Evolutionary conservation across 805 yeast genomes (phyloP).

Genomic region (Hanseniaspora vineae): DNA sequence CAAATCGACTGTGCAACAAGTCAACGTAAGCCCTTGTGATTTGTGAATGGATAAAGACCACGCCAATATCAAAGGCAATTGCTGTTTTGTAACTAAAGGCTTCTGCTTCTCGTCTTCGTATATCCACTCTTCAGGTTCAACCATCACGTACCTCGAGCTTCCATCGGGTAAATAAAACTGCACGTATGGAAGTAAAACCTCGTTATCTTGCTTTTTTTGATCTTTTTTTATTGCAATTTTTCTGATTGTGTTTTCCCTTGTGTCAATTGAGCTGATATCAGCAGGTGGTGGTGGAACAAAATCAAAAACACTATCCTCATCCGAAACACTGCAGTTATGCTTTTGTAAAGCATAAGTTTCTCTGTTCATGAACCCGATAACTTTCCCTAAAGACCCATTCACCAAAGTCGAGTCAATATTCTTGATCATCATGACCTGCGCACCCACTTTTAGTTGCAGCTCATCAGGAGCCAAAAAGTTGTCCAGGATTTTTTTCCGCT

Average conservation of each 20-base stretch:
- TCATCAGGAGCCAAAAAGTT: constrained; percentile 43
- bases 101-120: constrained; percentile 61
- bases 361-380: constrained; percentile 43
- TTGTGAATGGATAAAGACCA: constrained; percentile 96
- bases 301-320: background rate
- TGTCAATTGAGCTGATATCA: constrained; percentile 11
- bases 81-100: constrained; percentile 59
- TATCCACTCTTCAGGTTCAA: constrained; percentile 73
- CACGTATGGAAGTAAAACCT: constrained; percentile 49
- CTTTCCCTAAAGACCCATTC: constrained; percentile 67
- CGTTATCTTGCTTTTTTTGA: constrained; percentile 28
- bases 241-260: constrained; percentile 31
- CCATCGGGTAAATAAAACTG: constrained; percentile 64
- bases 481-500: constrained; percentile 32
- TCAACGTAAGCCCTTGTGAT: constrained; percentile 86
- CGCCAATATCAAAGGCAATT: constrained; percentile 81
- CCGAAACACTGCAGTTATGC: constrained; percentile 6
- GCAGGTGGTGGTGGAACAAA: constrained; percentile 7
- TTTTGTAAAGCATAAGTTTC: constrained; percentile 29
- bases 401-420: constrained; percentile 61
- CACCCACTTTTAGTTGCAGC: constrained; percentile 49
- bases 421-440: constrained; percentile 76
- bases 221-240: constrained; percentile 30
- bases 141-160: constrained; percentile 55
- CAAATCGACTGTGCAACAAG: constrained; percentile 66